Evolutionary conservation across 192 early-diverging fungal species (phyloP), one percentile per base, ranked within the genome.

Genomic region (Linnemannia exigua): DNA sequence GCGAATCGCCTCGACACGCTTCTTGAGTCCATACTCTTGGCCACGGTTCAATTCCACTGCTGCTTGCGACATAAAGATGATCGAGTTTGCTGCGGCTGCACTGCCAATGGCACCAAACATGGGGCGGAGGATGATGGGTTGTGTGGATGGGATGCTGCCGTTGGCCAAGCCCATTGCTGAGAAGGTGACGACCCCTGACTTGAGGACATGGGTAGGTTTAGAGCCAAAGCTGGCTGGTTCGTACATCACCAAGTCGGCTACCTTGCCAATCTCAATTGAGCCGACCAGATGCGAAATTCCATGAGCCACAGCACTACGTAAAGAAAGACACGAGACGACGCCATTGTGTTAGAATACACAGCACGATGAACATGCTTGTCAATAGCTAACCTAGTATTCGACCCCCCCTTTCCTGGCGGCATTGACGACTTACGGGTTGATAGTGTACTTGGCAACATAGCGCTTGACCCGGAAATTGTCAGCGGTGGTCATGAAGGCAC

Each of bases 391-490:
- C 41, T 44, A 54, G 22, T 67, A 17, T 22, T 15, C 20, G 0
- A 35, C 28, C 36, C 54, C 25, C 79, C 67, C 28, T 1, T 52
- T 38, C 22, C 28, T 63, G n/a, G 36, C 47, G 44, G 33, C 33
- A 8, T 36, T 52, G 16, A 8, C 11, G 51, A 87, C 94, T 91
- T 91, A 96, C 90, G 97, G 97, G 85, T 99, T 99, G 87, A 99
- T 97, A 2, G 98, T 98, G 87, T 99, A 99, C 88, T 99, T 99
- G 31, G 98, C 96, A 81, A 99, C 92, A 81, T 98, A 99, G 20
- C 98, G 91, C 81, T 92, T 92, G 80, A 96, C 95, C 31, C 96
- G 88, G 89, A 95, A 96, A 84, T 99, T 99, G 79, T 99, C 97
- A 3, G 93, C 93, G 22, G 86, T 88, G 3, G 90, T 90, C 46